A percentile compares a stretch with the other conserved stretches of the same genome.
Evolutionary conservation across 441 rosid species (phyloP).

Genomic region (Gossypium lobatum): DNA sequence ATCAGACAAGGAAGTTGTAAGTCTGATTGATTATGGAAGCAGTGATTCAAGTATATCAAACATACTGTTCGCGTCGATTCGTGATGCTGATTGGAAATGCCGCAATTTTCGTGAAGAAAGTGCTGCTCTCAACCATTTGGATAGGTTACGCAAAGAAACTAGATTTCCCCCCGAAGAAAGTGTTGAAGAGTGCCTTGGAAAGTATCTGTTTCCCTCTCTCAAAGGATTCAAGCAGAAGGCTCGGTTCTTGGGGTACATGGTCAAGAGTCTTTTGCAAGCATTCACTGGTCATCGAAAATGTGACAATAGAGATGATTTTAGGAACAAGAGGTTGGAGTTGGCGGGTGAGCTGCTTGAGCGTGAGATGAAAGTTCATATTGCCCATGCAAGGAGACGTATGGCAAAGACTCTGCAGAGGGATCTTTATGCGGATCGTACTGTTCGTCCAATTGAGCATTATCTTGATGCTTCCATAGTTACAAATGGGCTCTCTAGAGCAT

Average conservation of each 20-base stretch:
- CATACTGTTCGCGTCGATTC: slow-evolving; percentile 56
- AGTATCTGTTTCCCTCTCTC: slow-evolving; percentile 66
- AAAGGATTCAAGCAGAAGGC: slow-evolving; percentile 59
- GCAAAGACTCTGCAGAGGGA: slow-evolving; percentile 66
- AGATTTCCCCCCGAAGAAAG: slow-evolving; percentile 71
- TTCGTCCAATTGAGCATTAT: slow-evolving; percentile 68
- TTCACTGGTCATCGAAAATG: slow-evolving; percentile 64
- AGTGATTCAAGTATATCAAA: slow-evolving; percentile 55
- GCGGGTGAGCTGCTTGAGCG: slow-evolving; percentile 87
- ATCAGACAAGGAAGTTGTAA: slow-evolving; percentile 65
- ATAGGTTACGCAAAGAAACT: slow-evolving; percentile 33
- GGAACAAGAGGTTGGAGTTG: slow-evolving; percentile 82
- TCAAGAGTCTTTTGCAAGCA: slow-evolving; percentile 69
- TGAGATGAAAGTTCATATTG: slow-evolving; percentile 71
- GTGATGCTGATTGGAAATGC: slow-evolving; percentile 56
- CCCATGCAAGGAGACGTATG: slow-evolving; percentile 73
- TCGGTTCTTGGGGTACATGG: slow-evolving; percentile 82
- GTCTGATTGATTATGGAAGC: slow-evolving; percentile 50
- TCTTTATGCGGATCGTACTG: slow-evolving; percentile 55
- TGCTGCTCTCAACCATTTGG: slow-evolving; percentile 34
- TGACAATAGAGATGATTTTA: slow-evolving; percentile 77
- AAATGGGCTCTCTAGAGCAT: slow-evolving; percentile 84
- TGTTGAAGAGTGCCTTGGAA: slow-evolving; percentile 47
- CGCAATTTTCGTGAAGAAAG: slow-evolving; percentile 41
- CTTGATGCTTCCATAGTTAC: slow-evolving; percentile 85